These are phyloP conservation scores for Ceratopteris richardii DNA, from an alignment of 75 land plant genomes.

Conservation along the genomic window DNA sequence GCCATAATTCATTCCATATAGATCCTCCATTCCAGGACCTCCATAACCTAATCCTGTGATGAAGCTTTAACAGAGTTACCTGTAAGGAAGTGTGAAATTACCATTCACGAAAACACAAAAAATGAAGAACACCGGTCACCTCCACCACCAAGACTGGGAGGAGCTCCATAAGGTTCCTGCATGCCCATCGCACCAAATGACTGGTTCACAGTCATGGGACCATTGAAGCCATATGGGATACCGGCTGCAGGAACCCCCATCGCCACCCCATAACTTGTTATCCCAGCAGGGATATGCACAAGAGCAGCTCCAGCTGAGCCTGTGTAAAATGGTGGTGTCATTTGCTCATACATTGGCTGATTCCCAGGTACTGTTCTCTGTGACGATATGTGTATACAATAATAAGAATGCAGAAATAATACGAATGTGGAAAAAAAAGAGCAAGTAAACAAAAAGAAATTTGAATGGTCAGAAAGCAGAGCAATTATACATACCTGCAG, in stretches of 20 bases:
- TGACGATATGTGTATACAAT: no score
- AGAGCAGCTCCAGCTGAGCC: conserved; percentile 39
- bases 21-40: conserved; percentile 66
- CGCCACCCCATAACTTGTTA: conserved; percentile 35
- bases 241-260: conserved; percentile 28
- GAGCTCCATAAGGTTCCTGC: conserved; percentile 54
- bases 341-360: conserved; percentile 21
- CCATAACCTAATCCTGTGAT: conserved; percentile 71
- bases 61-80: neutral
- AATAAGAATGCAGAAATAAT: no score
- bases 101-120: neutral
- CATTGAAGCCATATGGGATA: conserved; percentile 66
- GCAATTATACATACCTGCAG: conserved; percentile 21
- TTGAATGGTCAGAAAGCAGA: neutral
- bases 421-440: no score
- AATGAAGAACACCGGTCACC: conserved; percentile 15
- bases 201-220: conserved; percentile 41
- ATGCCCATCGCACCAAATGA: conserved; percentile 57
- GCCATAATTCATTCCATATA: conserved; percentile 49
- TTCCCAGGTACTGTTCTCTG: conserved; percentile 13
- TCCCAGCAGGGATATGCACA: conserved; percentile 32
- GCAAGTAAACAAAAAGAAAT: neutral
- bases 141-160: conserved; percentile 52
- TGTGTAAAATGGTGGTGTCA: conserved; percentile 29
- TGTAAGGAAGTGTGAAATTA: no score